Conservation (phyloP, 441 rosid genomes). For the Corymbia calophylla region DNA sequence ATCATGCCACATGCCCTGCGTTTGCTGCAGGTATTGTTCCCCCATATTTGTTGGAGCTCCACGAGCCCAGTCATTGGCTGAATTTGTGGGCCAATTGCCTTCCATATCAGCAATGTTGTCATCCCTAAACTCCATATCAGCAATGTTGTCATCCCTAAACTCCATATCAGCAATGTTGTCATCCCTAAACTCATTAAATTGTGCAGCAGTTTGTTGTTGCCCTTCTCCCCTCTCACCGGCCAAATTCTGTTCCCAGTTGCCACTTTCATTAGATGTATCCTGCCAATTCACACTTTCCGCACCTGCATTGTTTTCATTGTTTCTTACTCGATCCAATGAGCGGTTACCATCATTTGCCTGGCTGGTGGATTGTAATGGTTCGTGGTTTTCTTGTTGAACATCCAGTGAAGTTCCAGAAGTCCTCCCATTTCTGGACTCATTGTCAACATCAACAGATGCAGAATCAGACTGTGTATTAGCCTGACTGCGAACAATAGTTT, state of each 20-base stretch:
- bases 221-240: constrained; percentile 40
- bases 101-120: constrained; percentile 39
- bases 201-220: constrained; percentile 37
- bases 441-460: constrained; percentile 21
- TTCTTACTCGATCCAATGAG: constrained; percentile 35
- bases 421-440: constrained; percentile 32
- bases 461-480: constrained; percentile 46
- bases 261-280: constrained; percentile 38
- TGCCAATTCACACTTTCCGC: constrained; percentile 41
- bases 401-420: constrained; percentile 28
- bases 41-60: constrained; percentile 37
- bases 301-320: constrained; percentile 25
- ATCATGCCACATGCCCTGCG: constrained; percentile 45
- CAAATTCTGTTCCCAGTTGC: constrained; percentile 36
- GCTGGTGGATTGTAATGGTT: constrained; percentile 34
- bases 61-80: constrained; percentile 43
- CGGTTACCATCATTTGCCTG: constrained; percentile 28
- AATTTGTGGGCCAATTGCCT: constrained; percentile 43
- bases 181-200: constrained; percentile 42
- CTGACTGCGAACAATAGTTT: constrained; percentile 62
- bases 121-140: constrained; percentile 43
- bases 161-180: constrained; percentile 31
- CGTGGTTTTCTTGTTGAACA: constrained; percentile 31
- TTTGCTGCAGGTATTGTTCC: constrained; percentile 32
- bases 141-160: constrained; percentile 34